Base-by-base conservation (phyloP, 768 basidiomycete genomes). In the Macrocybe gigantea region DNA sequence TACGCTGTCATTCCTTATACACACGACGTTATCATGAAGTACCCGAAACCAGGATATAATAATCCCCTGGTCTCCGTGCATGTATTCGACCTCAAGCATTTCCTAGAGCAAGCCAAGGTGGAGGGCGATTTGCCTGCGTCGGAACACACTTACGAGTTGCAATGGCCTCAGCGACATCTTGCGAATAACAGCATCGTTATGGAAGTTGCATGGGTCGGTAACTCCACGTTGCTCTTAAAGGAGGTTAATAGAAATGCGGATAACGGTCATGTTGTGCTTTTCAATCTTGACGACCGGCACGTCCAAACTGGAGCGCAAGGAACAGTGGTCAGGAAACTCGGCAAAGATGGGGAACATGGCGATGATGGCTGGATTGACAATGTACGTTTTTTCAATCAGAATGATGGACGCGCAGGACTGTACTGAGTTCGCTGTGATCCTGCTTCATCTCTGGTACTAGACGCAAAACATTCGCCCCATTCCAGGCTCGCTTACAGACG, bases 361-460 rank as follows among this genome's bases (percentile, higher is more conserved):
- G 95, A 96, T 59, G 81, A 82, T 34, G 96, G 96, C 1, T 99
- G 96, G 96, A 92, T 97, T 52, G 90, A 97, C 44, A 69, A 79
- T 51, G 93, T 91, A 53, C 51, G 85, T 71, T 31, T 39, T 32
- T 38, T 9, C 40, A 22, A 22, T 22, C 22, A 22, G 22, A 22
- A 22, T 22, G 22, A 22, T 22, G 22, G 22, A 4, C 22, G 22
- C 1, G 22, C 22, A 22, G 22, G 22, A 22, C 4, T 22, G 22
- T 22, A 22, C 22, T 22, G 22, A 22, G 22, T 22, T 22, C 22
- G 2, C 22, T 22, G 22, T 4, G 22, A 22, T 22, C 22, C 22
- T 22, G 22, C 22, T 22, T 22, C 22, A 22, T 22, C 2, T 22
- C 2, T 22, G 22, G 22, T 22, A 4, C 22, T 22, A 89, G 86